Percentiles rank a stretch among this genome's conserved stretches.
Conservation (phyloP, 495 filamentous ascomycete species). For the Astrothelium macrocarpum region DNA sequence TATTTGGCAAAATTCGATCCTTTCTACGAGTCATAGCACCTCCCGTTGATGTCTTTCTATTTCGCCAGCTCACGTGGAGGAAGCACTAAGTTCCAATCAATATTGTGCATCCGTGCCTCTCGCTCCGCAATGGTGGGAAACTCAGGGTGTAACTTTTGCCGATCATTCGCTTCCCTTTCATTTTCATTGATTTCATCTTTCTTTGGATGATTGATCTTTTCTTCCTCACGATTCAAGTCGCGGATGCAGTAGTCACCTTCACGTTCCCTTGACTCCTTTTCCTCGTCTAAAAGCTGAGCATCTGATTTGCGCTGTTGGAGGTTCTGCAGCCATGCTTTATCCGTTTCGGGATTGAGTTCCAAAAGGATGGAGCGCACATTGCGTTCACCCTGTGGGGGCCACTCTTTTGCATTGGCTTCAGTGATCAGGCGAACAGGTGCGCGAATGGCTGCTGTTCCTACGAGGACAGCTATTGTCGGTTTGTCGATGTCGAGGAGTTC, state of each 20-base stretch:
- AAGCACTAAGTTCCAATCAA: too few relatives aligned
- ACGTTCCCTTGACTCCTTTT: not conserved
- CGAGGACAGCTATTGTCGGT: not conserved
- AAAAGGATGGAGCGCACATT: not conserved
- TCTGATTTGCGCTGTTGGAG: not conserved
- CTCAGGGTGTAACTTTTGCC: too few relatives aligned
- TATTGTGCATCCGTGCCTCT: too few relatives aligned
- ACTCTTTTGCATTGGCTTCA: not conserved
- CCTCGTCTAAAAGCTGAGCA: not conserved
- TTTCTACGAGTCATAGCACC: too few relatives aligned
- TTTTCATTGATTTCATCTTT: too few relatives aligned
- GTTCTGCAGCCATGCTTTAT: not conserved
- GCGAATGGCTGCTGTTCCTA: not conserved
- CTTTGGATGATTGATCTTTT: not conserved
- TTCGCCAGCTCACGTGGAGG: too few relatives aligned
- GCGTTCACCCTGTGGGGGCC: not conserved
- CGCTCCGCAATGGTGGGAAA: too few relatives aligned
- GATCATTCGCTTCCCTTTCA: too few relatives aligned
- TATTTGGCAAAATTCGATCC: too few relatives aligned
- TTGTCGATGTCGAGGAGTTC: not conserved
- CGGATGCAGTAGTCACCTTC: not conserved
- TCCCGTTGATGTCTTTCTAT: too few relatives aligned
- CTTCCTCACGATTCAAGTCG: conserved; percentile 2
- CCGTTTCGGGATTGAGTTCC: not conserved
- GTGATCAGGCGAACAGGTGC: not conserved